Percentiles rank a stretch among this genome's conserved stretches.
phyloP scores from a whole-genome alignment of 176 grass and related monocot genomes.

The Thalia dealbata region DNA sequence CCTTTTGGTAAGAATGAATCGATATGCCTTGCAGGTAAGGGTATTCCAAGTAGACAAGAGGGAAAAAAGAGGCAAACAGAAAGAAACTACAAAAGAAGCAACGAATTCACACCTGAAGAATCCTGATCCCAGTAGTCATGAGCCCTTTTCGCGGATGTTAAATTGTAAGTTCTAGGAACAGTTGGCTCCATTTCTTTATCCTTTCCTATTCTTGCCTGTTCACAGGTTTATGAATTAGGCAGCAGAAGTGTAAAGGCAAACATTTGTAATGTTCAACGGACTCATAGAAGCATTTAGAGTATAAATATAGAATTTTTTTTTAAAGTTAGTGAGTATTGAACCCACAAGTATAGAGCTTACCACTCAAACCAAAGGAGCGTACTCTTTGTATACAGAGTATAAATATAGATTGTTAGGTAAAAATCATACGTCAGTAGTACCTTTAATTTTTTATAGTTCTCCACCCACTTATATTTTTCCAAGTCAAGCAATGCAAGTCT shows the following conservation, averaged over 20 bases:
- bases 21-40: not conserved
- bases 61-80: not conserved
- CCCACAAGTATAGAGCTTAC: no score
- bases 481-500: constrained; percentile 34
- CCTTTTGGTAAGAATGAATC: not conserved
- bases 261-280: not conserved
- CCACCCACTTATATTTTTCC: constrained; percentile 41
- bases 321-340: no score
- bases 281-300: constrained; percentile 1
- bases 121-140: constrained; percentile 36
- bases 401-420: not conserved
- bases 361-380: no score
- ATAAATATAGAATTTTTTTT: no score
- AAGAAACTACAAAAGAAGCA: not conserved
- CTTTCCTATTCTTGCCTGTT: constrained; percentile 19
- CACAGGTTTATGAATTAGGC: constrained; percentile 26
- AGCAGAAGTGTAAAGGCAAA: constrained; percentile 6
- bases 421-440: constrained; percentile 18
- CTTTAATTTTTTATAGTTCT: constrained; percentile 45
- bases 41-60: not conserved
- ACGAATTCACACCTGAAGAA: constrained; percentile 33
- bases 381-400: no score
- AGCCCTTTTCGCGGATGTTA: constrained; percentile 48
- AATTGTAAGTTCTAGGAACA: constrained; percentile 19
- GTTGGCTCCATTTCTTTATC: constrained; percentile 20